Evolutionary conservation across 495 filamentous ascomycete species (phyloP), one percentile per base, ranked within the genome.

Genomic region (Hypoxylon lenormandii): DNA sequence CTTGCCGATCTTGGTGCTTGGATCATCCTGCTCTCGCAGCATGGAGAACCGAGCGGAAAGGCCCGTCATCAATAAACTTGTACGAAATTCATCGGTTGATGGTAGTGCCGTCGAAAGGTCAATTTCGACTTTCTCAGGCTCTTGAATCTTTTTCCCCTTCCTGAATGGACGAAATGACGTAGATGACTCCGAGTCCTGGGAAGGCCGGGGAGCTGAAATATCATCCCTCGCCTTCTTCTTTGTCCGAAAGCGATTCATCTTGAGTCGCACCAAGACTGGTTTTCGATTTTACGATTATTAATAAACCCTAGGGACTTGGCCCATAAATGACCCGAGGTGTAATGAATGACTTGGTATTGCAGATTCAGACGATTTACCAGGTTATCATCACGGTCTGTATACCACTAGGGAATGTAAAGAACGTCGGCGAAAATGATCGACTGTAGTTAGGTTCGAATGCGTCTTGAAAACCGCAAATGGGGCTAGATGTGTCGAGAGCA

Each of bases 1-100:
- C 77, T 97, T 97, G 42, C 94, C 95, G 28, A 97, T 83, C 74
- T 90, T 90, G 0, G 92, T 92, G 49, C 81, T 88, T 3, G 93
- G 93, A 70, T 97, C 93, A 72, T 97, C 93, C 74, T 97, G 94
- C 76, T 97, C 93, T 70, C 92, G 81, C 15, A 99, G 78, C 91
- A 99, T 98, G 65, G 94, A 97, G 76, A 99, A 99, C 2, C 95
- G 87, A 15, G 95, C 92, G 0, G 94, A 97, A 3, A 99, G 83
- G 49, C 94, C 95, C 5, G 93, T 91, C 95, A 99, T 97, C 21
- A 99, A 78, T 46, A 98, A 78, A 80, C 96, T 98, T 5, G 95
- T 99, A n/a, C 95, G 90, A 70, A 99, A 98, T 78, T 97, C 87
- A 75, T 98, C 93, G 15, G 81, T 86, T 0, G 93, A 84, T 2